Percentiles rank a stretch among this genome's conserved stretches.
These are phyloP conservation scores for Arthrobotrys iridis DNA, from an alignment of 2,329 filamentous ascomycete genomes.

Conservation along the genomic window DNA sequence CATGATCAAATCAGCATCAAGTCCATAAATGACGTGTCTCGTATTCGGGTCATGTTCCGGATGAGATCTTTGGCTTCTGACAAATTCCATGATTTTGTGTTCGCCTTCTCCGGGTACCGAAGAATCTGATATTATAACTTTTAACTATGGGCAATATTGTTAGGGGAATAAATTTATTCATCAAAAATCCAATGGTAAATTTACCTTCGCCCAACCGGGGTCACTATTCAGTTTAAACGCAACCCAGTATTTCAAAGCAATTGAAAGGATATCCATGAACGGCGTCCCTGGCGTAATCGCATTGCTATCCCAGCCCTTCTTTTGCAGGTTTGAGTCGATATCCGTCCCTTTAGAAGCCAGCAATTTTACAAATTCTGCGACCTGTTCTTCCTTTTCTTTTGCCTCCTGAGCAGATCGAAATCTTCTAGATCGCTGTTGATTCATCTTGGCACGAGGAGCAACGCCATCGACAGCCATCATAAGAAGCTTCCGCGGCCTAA, in stretches of 20 bases:
- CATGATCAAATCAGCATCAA: conserved; percentile 99
- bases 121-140: conserved; percentile 98
- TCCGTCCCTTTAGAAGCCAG: conserved; percentile 77
- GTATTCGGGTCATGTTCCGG: conserved; percentile 96
- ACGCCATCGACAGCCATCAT: conserved; percentile 99
- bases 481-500: conserved; percentile 90
- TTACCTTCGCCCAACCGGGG: conserved; percentile 83
- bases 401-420: conserved; percentile 96
- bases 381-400: conserved; percentile 90
- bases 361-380: conserved; percentile 84
- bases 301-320: conserved; percentile 92
- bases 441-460: conserved; percentile 98
- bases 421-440: conserved; percentile 94
- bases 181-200: not conserved
- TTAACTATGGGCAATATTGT: conserved; percentile 67
- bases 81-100: conserved; percentile 99
- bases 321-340: conserved; percentile 72
- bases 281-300: conserved; percentile 74
- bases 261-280: conserved; percentile 95
- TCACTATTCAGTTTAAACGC: conserved; percentile 98
- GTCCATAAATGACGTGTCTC: conserved; percentile 94
- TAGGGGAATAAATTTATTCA: not conserved
- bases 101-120: conserved; percentile 98
- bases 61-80: conserved; percentile 89
- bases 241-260: conserved; percentile 93